Evolutionary conservation across 768 basidiomycete genomes (phyloP), one percentile per base, ranked within the genome.

Genomic region (Floccularia luteovirens): DNA sequence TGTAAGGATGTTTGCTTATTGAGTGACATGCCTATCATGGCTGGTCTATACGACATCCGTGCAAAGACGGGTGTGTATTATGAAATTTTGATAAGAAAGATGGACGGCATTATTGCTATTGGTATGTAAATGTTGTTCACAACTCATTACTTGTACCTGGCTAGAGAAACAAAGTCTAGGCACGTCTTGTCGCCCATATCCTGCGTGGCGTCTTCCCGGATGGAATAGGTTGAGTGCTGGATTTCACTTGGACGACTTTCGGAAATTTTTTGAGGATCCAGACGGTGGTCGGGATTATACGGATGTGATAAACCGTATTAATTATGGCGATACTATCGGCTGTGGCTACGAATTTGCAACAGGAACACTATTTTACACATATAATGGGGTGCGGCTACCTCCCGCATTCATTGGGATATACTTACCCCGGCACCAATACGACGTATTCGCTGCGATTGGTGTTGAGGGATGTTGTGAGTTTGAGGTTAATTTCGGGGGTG

Each of bases 261-360:
- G 77, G 52, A 84, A 82, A 56, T 84, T 83, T 65, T 83, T 77
- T 43, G 80, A 82, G 48, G 78, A 81, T 49, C 60, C 77, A 1
- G 64, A 75, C 33, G 82, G 81, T 13, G 82, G 81, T 8, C 70
- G 75, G 1, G 75, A 79, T 48, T 83, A 75, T 55, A 58, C 56
- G 28, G 52, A 55, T 11, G 43, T 25, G 31, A 54, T 61, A 19
- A 51, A 45, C 19, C 57, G 46, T 38, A 60, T 74, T 36, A 49
- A 38, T 1, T 48, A 65, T 5, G 76, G 74, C 1, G 75, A 80
- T 54, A 72, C 61, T 5, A 49, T 83, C 21, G 81, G 82, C 2
- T 80, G 78, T 38, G 82, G 79, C 2, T 82, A 79, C 55, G 72
- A 75, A 46, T 81, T 78, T 42, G 51, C 57, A 17, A 56, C 62